phyloP scores from a whole-genome alignment of 208 protist species.

The Endotrypanum monterogeii region DNA sequence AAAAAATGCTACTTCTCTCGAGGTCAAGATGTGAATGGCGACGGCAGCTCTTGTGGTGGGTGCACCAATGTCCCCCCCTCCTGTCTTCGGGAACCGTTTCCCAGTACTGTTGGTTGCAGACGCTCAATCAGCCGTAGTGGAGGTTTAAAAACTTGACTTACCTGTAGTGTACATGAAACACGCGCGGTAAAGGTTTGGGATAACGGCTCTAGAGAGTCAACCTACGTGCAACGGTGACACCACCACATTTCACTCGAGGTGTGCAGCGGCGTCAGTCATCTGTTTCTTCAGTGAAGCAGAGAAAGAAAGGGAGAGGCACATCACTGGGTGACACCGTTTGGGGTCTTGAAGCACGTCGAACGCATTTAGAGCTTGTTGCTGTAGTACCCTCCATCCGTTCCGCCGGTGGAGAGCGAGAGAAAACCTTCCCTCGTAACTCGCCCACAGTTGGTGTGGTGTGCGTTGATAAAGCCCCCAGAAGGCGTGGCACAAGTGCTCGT shows the following conservation, averaged over 20 bases:
- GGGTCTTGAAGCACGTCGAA: constrained; percentile 47
- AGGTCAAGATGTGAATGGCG: constrained; percentile 60
- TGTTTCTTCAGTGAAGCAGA: constrained; percentile 68
- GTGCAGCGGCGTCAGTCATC: constrained; percentile 62
- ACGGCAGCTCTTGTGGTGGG: constrained; percentile 51
- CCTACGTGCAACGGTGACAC: constrained; percentile 40
- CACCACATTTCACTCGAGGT: constrained; percentile 62
- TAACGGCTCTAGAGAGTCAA: constrained; percentile 56
- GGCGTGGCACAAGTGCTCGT: not conserved
- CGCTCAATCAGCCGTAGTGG: not conserved
- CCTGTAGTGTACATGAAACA: constrained; percentile 18
- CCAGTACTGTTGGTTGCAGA: constrained; percentile 8
- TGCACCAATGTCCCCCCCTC: constrained; percentile 20
- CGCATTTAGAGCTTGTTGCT: constrained; percentile 9
- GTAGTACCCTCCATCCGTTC: not conserved
- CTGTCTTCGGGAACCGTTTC: constrained; percentile 5
- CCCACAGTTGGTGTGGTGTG: not conserved
- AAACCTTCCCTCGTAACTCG: no score
- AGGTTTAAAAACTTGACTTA: not conserved
- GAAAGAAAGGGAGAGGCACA: no score
- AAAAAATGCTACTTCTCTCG: constrained; percentile 75
- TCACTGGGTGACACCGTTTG: constrained; percentile 82
- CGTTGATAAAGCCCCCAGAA: not conserved
- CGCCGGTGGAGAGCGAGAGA: constrained; percentile 32
- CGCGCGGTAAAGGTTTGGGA: constrained; percentile 84